Evolutionary conservation across 169 alveolate species (phyloP).

Genomic region (Plasmodium malariae): DNA sequence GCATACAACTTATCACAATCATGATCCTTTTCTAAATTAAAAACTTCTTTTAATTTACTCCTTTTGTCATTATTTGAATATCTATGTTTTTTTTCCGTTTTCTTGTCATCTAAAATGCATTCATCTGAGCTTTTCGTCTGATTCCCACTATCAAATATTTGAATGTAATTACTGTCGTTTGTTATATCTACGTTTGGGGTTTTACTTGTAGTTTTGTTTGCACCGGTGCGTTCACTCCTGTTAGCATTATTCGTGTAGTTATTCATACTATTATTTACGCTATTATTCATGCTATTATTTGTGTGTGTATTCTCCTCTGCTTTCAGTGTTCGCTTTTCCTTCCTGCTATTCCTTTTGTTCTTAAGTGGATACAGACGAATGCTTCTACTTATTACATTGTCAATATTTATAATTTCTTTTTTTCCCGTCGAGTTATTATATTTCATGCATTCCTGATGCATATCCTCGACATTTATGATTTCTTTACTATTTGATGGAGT

Average conservation of each 20-base stretch:
- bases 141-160: slow-evolving; percentile 1
- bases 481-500: background rate
- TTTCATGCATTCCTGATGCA: slow-evolving; percentile 17
- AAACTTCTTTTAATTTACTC: slow-evolving; percentile 13
- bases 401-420: slow-evolving; percentile 34
- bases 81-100: background rate
- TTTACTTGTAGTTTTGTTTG: too few relatives aligned
- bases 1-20: background rate
- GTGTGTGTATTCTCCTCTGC: too few relatives aligned
- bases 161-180: slow-evolving; percentile 1
- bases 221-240: too few relatives aligned
- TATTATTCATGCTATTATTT: too few relatives aligned
- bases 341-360: too few relatives aligned
- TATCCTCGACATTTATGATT: slow-evolving; percentile 52
- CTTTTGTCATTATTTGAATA: background rate
- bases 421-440: background rate
- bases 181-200: background rate
- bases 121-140: background rate
- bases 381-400: background rate
- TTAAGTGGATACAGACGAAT: too few relatives aligned
- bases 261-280: too few relatives aligned
- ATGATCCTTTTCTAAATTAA: background rate
- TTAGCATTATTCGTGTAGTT: too few relatives aligned
- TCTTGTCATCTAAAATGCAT: slow-evolving; percentile 3
- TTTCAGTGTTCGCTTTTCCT: too few relatives aligned